Base-by-base conservation (phyloP, 1,139 yeast species). In the Scheffersomyces lignicola region DNA sequence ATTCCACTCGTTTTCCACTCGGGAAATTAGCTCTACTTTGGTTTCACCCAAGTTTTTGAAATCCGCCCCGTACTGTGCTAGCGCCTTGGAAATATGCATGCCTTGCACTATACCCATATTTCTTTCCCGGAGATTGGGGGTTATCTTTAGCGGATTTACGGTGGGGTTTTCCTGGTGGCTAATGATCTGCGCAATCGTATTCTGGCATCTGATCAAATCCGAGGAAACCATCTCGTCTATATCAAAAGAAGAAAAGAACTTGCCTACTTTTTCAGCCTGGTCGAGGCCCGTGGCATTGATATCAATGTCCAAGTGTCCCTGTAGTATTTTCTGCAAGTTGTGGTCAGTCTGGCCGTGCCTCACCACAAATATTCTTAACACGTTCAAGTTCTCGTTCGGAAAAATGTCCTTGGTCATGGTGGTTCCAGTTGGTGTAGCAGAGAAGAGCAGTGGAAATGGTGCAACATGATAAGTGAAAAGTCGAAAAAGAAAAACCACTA, bases 331-430 rank as follows among this genome's bases (percentile, higher is more conserved):
- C 40, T 71, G 54, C 15, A 71, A 66, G 53, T 86, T 86, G 54
- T 81, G 80, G 40, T 79, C 80, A 0, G 95, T 86, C 54, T 83
- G 92, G 3, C 95, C 95, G 49, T 86, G 95, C 49, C 95, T 73
- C 5, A 86, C 75, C 3, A 84, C 55, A 45, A 82, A 79, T 2
- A 86, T 54, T 16, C 88, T 65, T 3, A 83, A 59, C 3, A 58
- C 51, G 2, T 56, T 45, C 0, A 55, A 49, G 48, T 76, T 70
- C 3, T 43, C 44, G 47, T 75, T 74, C 24, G 52, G 45, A 5
- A 47, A 42, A 6, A 62, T 49, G 29, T 54, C 60, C 25, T 53
- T 45, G 3, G 69, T 64, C 70, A 63, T 64, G 12, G 30, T 17
- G 21, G 11, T 14, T 18, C 7, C 9, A 20, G 8, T 31, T 7